Percentiles rank a stretch among this genome's conserved stretches.
These are phyloP conservation scores for Amanita jacksonii DNA, from an alignment of 768 basidiomycete species.

Conservation along the genomic window DNA sequence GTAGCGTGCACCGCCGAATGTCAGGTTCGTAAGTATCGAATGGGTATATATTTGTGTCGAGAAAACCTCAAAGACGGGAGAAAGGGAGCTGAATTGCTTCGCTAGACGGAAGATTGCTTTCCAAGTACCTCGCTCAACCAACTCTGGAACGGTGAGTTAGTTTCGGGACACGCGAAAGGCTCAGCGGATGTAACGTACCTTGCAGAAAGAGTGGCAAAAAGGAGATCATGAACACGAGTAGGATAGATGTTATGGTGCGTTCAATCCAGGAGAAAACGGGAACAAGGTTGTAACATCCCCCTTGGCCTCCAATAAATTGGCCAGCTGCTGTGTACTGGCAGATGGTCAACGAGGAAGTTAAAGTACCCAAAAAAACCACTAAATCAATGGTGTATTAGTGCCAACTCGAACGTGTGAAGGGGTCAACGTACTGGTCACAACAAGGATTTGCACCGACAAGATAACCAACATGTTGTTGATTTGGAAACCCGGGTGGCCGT, in stretches of 20 bases:
- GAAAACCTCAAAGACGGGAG: constrained; percentile 96
- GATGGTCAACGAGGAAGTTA: constrained; percentile 71
- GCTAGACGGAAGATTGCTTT: constrained; percentile 85
- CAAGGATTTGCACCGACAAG: constrained; percentile 90
- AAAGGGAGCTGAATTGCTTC: constrained; percentile 91
- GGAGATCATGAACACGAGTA: constrained; percentile 96
- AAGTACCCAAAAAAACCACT: constrained; percentile 94
- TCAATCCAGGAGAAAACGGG: constrained; percentile 95
- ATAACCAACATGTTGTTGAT: constrained; percentile 99
- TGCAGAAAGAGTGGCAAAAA: constrained; percentile 93
- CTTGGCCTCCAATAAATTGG: constrained; percentile 65
- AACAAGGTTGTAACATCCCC: constrained; percentile 88
- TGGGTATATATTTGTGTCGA: constrained; percentile 97
- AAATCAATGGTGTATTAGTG: constrained; percentile 12
- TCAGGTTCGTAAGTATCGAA: constrained; percentile 94
- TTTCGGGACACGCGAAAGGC: constrained; percentile 12
- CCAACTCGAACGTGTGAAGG: background rate
- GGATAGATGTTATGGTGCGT: constrained; percentile 94
- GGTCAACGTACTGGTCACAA: constrained; percentile 75
- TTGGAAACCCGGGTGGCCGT: constrained; percentile 98
- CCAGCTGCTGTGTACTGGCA: constrained; percentile 73
- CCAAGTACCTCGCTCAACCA: constrained; percentile 90
- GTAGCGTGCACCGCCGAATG: constrained; percentile 96
- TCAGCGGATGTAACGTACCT: constrained; percentile 40
- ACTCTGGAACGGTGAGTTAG: constrained; percentile 40